These are phyloP conservation scores for Pisolithus thermaeus DNA, from an alignment of 1,284 basidiomycete genomes.

Conservation along the genomic window DNA sequence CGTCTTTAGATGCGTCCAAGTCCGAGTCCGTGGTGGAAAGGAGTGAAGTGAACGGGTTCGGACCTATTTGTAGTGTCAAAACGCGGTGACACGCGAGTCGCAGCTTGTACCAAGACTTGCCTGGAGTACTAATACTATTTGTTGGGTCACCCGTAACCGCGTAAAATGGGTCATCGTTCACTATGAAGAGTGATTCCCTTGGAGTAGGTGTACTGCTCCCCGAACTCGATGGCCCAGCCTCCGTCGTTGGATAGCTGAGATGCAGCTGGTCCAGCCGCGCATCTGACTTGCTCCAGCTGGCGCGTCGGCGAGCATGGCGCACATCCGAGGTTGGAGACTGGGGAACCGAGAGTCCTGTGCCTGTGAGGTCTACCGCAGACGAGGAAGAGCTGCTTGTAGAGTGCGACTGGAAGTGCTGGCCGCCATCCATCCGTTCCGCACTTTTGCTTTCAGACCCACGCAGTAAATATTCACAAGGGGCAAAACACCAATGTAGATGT, in stretches of 20 bases:
- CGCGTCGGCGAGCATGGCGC: slow-evolving; percentile 37
- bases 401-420: slow-evolving; percentile 5
- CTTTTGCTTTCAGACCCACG: not conserved
- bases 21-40: slow-evolving; percentile 38
- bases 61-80: slow-evolving; percentile 36
- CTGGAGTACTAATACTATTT: slow-evolving; percentile 2
- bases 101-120: not conserved
- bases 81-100: slow-evolving; percentile 20
- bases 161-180: slow-evolving; percentile 38
- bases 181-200: slow-evolving; percentile 16
- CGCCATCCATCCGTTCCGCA: slow-evolving; percentile 11
- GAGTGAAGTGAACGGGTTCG: slow-evolving; percentile 45
- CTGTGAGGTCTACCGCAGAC: slow-evolving; percentile 52
- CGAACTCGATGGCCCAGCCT: slow-evolving; percentile 17
- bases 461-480: not conserved
- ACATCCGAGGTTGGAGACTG: slow-evolving; percentile 45
- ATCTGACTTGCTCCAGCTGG: slow-evolving; percentile 51
- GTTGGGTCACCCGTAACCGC: slow-evolving; percentile 30
- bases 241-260: slow-evolving; percentile 23
- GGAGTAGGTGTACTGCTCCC: slow-evolving; percentile 10
- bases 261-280: slow-evolving; percentile 40
- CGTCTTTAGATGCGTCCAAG: slow-evolving; percentile 42
- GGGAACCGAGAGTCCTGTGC: slow-evolving; percentile 41
- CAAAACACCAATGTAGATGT: not conserved
- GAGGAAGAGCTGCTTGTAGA: slow-evolving; percentile 36